These are phyloP conservation scores for Globisporangium abappressorium DNA, from an alignment of 352 stramenopile species.

Conservation along the genomic window DNA sequence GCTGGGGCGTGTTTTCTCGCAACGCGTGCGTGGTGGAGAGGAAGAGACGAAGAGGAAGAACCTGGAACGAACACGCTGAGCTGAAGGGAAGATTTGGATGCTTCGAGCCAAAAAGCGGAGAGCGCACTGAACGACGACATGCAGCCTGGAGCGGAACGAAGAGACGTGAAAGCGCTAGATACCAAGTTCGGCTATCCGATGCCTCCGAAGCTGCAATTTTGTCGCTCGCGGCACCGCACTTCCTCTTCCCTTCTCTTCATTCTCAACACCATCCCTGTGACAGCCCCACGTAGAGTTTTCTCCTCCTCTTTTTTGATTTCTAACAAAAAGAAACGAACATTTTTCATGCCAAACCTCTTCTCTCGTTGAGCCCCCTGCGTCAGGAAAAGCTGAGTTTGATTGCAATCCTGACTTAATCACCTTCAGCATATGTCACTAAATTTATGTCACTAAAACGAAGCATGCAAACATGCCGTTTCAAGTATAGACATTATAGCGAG, in stretches of 20 bases:
- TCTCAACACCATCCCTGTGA: neutral
- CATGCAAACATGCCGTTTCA: neutral
- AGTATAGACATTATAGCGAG: constrained; percentile 7
- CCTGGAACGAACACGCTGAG: neutral
- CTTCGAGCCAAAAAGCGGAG: neutral
- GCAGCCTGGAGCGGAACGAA: neutral
- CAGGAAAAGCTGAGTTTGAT: too few relatives aligned
- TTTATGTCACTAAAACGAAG: neutral
- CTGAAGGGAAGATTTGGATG: neutral
- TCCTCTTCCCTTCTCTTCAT: neutral
- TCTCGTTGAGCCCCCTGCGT: too few relatives aligned
- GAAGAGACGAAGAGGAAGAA: neutral
- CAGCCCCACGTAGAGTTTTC: constrained; percentile 9
- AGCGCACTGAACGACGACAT: neutral
- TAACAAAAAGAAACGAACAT: constrained; percentile 4
- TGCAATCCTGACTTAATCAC: too few relatives aligned
- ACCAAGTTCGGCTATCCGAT: neutral
- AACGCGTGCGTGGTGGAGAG: neutral
- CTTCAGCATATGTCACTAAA: neutral
- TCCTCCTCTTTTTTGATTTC: constrained; percentile 10
- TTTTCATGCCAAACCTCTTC: neutral
- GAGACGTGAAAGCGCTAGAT: neutral
- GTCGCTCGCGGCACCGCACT: neutral
- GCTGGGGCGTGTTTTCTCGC: neutral
- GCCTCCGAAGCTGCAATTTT: neutral